Percentiles rank a stretch among this genome's conserved stretches.
phyloP scores from a whole-genome alignment of 805 yeast genomes.

The Candida ortonii region DNA sequence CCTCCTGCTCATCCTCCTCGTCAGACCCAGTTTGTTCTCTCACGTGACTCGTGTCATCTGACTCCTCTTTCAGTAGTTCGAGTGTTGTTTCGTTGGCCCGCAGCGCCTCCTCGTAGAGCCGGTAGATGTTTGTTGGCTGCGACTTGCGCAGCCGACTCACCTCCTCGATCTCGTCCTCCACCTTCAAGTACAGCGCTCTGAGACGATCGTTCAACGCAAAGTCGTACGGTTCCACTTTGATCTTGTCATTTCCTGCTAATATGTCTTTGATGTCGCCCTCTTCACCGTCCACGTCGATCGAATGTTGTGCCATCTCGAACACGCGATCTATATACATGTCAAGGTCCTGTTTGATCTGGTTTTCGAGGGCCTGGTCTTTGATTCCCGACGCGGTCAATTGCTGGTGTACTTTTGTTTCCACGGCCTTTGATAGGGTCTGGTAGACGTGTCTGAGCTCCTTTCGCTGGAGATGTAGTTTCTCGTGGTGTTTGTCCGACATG shows the following conservation, averaged over 20 bases:
- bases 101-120: slow-evolving; percentile 34
- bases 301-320: slow-evolving; percentile 55
- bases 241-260: no score
- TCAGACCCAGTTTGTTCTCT: slow-evolving; percentile 1
- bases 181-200: slow-evolving; percentile 52
- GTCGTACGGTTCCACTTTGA: slow-evolving; percentile 70
- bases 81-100: slow-evolving; percentile 13
- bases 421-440: slow-evolving; percentile 39
- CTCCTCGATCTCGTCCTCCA: slow-evolving; percentile 60
- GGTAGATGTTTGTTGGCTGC: slow-evolving; percentile 43
- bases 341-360: slow-evolving; percentile 41
- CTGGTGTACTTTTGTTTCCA: slow-evolving; percentile 42
- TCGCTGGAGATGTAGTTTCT: slow-evolving; percentile 45
- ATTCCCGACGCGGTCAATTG: slow-evolving; percentile 15
- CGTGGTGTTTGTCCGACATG: slow-evolving; percentile 31
- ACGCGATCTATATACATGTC: slow-evolving; percentile 47
- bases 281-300: slow-evolving; percentile 62
- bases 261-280: no score
- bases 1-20: slow-evolving; percentile 2
- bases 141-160: slow-evolving; percentile 54
- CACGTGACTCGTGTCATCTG: slow-evolving; percentile 13
- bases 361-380: slow-evolving; percentile 20
- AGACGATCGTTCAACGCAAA: slow-evolving; percentile 56
- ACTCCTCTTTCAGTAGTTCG: slow-evolving; percentile 20
- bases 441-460: slow-evolving; percentile 54